Conservation (phyloP, 805 yeast species). For the Wickerhamiella sorbophila region DNA sequence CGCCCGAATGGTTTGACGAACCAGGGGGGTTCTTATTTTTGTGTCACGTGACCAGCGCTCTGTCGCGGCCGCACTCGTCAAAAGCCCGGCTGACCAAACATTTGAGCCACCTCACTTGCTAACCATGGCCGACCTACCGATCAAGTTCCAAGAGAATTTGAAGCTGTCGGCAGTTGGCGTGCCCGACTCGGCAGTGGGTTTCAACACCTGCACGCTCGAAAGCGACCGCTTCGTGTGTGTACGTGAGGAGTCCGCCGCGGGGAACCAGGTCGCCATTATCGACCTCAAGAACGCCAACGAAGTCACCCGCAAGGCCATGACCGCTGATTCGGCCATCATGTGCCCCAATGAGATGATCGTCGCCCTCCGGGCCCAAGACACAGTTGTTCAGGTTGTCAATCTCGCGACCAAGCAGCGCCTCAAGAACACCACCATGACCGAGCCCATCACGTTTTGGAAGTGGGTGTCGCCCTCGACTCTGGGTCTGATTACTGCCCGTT, state of each 20-base stretch:
- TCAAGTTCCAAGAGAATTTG: conserved; percentile 89
- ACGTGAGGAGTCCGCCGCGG: conserved; percentile 31
- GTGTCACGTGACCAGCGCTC: too few species aligned
- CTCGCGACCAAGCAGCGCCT: conserved; percentile 75
- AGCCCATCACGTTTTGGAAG: conserved; percentile 89
- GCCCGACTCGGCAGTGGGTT: conserved; percentile 70
- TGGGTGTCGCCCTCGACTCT: conserved; percentile 66
- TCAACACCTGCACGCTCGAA: conserved; percentile 87
- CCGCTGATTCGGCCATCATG: conserved; percentile 95
- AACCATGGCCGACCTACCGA: conserved; percentile 57
- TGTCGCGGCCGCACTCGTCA: too few species aligned
- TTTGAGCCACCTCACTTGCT: neutral
- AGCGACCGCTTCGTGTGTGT: conserved; percentile 78
- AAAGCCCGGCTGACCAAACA: neutral
- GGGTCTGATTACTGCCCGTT: conserved; percentile 71
- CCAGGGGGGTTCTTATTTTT: too few species aligned
- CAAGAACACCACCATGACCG: conserved; percentile 71
- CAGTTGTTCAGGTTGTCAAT: conserved; percentile 84
- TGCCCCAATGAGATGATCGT: conserved; percentile 74
- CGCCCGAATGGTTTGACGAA: too few species aligned
- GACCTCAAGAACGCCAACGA: conserved; percentile 68
- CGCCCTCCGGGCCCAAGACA: conserved; percentile 89
- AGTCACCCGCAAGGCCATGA: conserved; percentile 81
- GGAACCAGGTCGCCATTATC: conserved; percentile 79
- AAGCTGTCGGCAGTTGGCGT: conserved; percentile 80